Conservation (phyloP, 106 monocot species). For the Allium cepa region DNA sequence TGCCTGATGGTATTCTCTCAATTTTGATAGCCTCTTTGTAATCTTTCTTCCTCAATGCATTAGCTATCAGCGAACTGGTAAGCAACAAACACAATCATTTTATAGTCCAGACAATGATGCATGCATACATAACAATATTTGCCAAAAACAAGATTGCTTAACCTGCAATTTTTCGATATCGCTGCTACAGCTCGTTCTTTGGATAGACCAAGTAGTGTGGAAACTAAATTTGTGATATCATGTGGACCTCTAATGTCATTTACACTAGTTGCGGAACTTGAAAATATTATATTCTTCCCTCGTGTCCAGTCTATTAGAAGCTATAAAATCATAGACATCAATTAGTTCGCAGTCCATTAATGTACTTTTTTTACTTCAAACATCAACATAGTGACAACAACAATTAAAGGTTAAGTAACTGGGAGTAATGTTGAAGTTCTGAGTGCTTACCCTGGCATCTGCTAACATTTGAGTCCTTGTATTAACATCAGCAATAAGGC, state of each 20-base stretch:
- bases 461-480: conserved; percentile 48
- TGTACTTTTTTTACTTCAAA: too few relatives aligned
- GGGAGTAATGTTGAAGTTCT: background rate
- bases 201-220: conserved; percentile 66
- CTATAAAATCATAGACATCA: conserved; percentile 20
- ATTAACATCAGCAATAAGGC: conserved; percentile 35
- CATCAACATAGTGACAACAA: too few relatives aligned
- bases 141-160: conserved; percentile 9
- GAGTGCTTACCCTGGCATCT: conserved; percentile 56
- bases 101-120: background rate
- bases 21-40: conserved; percentile 75
- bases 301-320: conserved; percentile 67
- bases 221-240: conserved; percentile 64
- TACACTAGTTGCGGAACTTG: conserved; percentile 63
- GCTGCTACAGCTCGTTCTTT: conserved; percentile 72
- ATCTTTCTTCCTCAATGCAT: conserved; percentile 70
- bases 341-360: too few relatives aligned
- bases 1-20: conserved; percentile 45
- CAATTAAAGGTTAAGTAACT: too few relatives aligned
- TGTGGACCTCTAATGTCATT: conserved; percentile 81
- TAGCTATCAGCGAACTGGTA: conserved; percentile 48
- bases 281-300: conserved; percentile 83
- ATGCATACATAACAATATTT: background rate
- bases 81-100: background rate
- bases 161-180: conserved; percentile 78